These are phyloP conservation scores for Akebia trifoliata DNA, from an alignment of 164 flowering plant genomes.

Conservation along the genomic window DNA sequence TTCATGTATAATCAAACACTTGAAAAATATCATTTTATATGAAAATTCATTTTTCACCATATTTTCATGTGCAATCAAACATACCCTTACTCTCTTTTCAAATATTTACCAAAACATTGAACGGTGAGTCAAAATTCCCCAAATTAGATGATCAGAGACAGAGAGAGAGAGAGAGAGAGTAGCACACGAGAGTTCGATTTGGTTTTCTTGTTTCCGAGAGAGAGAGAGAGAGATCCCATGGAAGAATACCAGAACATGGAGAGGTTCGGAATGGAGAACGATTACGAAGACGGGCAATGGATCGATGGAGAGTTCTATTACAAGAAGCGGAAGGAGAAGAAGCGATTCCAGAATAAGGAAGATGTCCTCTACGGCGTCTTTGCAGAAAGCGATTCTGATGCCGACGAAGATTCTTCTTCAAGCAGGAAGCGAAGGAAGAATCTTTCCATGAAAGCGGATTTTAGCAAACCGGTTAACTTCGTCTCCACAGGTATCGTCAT, in stretches of 20 bases:
- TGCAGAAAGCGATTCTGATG: conserved; percentile 44
- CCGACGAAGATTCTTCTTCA: conserved; percentile 31
- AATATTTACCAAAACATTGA: too few species aligned
- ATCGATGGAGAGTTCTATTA: conserved; percentile 75
- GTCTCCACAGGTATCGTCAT: conserved; percentile 72
- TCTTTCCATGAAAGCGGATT: conserved; percentile 32
- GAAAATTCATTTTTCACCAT: too few species aligned
- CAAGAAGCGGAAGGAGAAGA: conserved; percentile 46
- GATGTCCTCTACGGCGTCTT: conserved; percentile 71
- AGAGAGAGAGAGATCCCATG: conserved; percentile 27
- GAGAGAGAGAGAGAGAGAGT: not conserved
- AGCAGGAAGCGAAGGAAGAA: conserved; percentile 44
- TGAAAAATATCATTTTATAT: too few species aligned
- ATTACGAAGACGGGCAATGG: conserved; percentile 82
- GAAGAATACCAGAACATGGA: conserved; percentile 82
- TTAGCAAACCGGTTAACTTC: conserved; percentile 80
- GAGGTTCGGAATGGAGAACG: conserved; percentile 70
- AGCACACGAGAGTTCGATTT: not conserved
- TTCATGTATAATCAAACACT: too few species aligned
- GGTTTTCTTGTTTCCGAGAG: not conserved
- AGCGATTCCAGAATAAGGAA: conserved; percentile 61
- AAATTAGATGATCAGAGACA: not conserved
- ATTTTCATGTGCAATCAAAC: too few species aligned
- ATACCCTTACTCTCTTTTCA: too few species aligned
- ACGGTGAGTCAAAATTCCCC: too few species aligned